Conservation (phyloP, 1,139 yeast genomes). For the Candida tetrigidarum region DNA sequence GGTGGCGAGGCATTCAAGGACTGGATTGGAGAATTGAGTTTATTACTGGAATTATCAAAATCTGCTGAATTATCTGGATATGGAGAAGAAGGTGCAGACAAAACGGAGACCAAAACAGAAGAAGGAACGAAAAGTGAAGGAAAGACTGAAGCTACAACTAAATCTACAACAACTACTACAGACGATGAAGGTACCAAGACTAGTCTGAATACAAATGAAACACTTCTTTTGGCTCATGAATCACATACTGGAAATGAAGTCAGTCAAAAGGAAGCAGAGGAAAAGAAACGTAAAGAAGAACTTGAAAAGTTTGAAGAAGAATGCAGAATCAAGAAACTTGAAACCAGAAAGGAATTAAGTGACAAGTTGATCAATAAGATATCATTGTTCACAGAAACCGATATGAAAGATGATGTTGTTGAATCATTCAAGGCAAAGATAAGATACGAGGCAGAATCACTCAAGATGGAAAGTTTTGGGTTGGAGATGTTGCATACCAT, state of each 20-base stretch:
- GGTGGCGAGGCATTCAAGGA: slow-evolving; percentile 89
- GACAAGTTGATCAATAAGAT: slow-evolving; percentile 67
- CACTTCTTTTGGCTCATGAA: slow-evolving; percentile 14
- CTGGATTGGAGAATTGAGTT: slow-evolving; percentile 76
- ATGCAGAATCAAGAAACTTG: slow-evolving; percentile 69
- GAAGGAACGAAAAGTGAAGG: background rate
- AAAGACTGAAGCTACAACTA: no score
- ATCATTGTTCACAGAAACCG: slow-evolving; percentile 84
- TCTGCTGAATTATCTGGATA: slow-evolving; percentile 56
- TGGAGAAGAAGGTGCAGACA: slow-evolving; percentile 37
- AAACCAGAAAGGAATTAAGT: slow-evolving; percentile 68
- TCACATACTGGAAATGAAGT: slow-evolving; percentile 21
- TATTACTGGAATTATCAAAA: slow-evolving; percentile 62
- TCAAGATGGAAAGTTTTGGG: slow-evolving; percentile 95
- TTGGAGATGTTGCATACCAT: slow-evolving; percentile 86
- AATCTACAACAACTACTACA: background rate
- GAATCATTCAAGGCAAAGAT: slow-evolving; percentile 72
- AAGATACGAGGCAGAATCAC: slow-evolving; percentile 80
- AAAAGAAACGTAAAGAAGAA: slow-evolving; percentile 58
- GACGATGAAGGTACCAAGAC: background rate
- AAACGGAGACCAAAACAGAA: slow-evolving; percentile 11
- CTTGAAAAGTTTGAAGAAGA: slow-evolving; percentile 82
- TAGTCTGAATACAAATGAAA: slow-evolving; percentile 3
- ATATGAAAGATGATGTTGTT: slow-evolving; percentile 68
- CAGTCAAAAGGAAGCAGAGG: slow-evolving; percentile 44